Evolutionary conservation across 805 yeast genomes (phyloP).

Genomic region (Barnettozyma vustinii): DNA sequence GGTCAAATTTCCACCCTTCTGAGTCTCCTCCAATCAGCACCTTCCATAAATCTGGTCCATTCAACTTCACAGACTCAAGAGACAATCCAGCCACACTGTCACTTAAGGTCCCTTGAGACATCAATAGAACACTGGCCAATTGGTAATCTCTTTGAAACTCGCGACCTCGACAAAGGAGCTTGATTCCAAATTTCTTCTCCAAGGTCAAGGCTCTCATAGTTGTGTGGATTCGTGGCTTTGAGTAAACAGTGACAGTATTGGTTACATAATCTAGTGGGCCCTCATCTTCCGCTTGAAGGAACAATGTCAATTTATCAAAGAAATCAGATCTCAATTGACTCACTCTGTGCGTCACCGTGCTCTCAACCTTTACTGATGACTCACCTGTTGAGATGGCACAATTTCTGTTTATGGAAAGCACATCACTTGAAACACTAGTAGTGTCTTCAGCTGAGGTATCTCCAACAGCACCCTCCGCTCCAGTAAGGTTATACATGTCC

Average conservation of each 20-base stretch:
- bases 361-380: background rate
- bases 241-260: too few relatives aligned
- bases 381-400: background rate
- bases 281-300: too few relatives aligned
- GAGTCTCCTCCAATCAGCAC: too few relatives aligned
- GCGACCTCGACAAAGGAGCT: background rate
- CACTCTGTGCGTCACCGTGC: background rate
- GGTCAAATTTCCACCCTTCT: too few relatives aligned
- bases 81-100: too few relatives aligned
- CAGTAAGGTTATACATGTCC: background rate
- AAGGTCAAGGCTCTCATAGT: background rate
- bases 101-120: too few relatives aligned
- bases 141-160: background rate
- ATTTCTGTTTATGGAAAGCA: too few relatives aligned
- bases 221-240: too few relatives aligned
- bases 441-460: background rate
- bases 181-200: constrained; percentile 1
- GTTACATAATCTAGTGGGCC: too few relatives aligned
- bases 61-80: too few relatives aligned
- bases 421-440: background rate
- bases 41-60: too few relatives aligned
- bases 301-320: background rate
- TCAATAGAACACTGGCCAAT: background rate
- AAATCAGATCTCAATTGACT: background rate
- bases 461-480: background rate